A percentile compares a stretch with the other conserved stretches of the same genome.
These are phyloP conservation scores for Penicillium verrucosum DNA, from an alignment of 2,329 filamentous ascomycete species.

Conservation along the genomic window DNA sequence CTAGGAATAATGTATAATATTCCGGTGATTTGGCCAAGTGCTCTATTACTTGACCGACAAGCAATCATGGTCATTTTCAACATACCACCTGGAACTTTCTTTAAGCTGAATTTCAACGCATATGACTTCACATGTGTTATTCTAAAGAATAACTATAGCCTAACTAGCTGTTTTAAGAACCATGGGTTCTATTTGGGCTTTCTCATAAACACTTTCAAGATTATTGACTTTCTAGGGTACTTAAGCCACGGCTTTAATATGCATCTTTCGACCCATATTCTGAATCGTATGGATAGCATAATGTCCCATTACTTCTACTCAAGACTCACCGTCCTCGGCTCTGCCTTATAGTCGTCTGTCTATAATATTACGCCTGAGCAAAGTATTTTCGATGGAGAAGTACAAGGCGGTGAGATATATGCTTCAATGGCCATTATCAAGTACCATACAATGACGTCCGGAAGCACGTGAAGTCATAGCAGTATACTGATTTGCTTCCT, in stretches of 20 bases:
- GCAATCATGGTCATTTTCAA: neutral
- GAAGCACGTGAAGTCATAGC: slow-evolving; percentile 19
- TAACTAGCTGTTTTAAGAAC: too few relatives aligned
- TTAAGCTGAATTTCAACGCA: neutral
- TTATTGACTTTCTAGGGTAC: neutral
- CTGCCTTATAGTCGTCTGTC: neutral
- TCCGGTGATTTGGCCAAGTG: neutral
- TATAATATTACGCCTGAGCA: neutral
- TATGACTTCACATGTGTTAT: neutral
- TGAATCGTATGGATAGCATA: neutral
- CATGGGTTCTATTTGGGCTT: too few relatives aligned
- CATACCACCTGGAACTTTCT: neutral
- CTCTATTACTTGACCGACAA: neutral
- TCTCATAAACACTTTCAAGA: too few relatives aligned
- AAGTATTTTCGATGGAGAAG: neutral
- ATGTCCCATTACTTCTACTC: neutral
- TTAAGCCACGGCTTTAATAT: neutral
- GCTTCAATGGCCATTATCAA: neutral
- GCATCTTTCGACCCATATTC: neutral
- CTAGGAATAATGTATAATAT: neutral
- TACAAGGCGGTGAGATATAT: neutral
- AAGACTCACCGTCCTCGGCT: neutral
- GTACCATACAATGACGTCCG: slow-evolving; percentile 13
- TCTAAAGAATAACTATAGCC: neutral
- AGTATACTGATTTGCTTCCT: neutral